phyloP scores from a whole-genome alignment of 352 stramenopile genomes.

The Hyphochytrium catenoides region DNA sequence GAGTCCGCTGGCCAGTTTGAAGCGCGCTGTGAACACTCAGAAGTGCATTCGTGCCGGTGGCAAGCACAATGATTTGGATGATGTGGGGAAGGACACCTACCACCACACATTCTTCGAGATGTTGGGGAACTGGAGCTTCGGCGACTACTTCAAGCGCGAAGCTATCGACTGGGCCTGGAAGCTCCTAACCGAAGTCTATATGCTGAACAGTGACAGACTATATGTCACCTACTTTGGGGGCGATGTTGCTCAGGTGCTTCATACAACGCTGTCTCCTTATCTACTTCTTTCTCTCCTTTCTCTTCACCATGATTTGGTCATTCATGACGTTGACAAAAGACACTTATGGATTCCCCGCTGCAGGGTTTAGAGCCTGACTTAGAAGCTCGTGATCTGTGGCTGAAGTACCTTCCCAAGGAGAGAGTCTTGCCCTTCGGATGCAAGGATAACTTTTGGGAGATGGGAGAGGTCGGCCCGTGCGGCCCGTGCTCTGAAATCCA shows the following conservation, averaged over 20 bases:
- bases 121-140: constrained; percentile 96
- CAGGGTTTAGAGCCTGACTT: constrained; percentile 48
- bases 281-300: too few species aligned
- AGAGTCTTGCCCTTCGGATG: constrained; percentile 76
- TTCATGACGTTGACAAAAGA: too few species aligned
- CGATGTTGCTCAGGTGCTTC: constrained; percentile 49
- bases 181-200: constrained; percentile 85
- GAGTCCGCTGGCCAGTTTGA: constrained; percentile 70
- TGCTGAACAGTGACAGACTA: constrained; percentile 68
- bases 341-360: too few species aligned
- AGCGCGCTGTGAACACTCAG: constrained; percentile 83
- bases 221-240: constrained; percentile 98
- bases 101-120: constrained; percentile 99
- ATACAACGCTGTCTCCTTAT: too few species aligned
- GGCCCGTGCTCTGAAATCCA: constrained; percentile 98
- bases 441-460: constrained; percentile 99
- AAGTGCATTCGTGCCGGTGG: constrained; percentile 98
- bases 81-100: constrained; percentile 96
- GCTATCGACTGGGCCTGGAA: constrained; percentile 90
- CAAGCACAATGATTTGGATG: constrained; percentile 99
- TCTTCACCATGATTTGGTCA: too few species aligned
- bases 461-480: constrained; percentile 95
- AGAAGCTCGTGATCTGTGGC: constrained; percentile 74
- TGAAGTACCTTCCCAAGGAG: constrained; percentile 52
- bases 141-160: constrained; percentile 96